Evolutionary conservation across 2,329 filamentous ascomycete species (phyloP).

Genomic region (Trichoderma sp.): DNA sequence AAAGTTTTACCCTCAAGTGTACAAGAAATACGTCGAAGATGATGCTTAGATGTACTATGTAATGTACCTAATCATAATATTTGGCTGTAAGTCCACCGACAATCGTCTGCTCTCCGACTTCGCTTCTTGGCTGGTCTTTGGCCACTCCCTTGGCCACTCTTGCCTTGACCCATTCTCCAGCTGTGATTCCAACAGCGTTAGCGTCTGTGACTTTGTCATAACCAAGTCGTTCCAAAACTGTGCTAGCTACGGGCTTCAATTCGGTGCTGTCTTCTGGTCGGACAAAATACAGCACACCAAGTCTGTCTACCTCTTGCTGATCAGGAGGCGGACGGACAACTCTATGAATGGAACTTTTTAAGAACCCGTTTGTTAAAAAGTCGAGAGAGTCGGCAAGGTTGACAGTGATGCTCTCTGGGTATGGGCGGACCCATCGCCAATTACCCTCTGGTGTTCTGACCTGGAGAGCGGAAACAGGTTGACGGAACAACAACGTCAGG

Average conservation of each 20-base stretch:
- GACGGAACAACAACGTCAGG: not conserved
- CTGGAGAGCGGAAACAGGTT: not conserved
- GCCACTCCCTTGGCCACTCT: conserved; percentile 16
- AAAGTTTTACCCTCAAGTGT: conserved; percentile 50
- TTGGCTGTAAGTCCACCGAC: conserved; percentile 13
- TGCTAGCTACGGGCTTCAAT: conserved; percentile 35
- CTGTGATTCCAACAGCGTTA: conserved; percentile 1
- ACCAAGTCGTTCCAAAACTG: conserved; percentile 36
- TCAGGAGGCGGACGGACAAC: conserved; percentile 46
- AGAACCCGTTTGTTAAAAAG: conserved; percentile 43
- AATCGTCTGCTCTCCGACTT: conserved; percentile 7
- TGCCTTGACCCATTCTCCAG: conserved; percentile 22
- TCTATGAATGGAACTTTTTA: conserved; percentile 47
- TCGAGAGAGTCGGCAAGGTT: not conserved
- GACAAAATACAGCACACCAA: conserved; percentile 49
- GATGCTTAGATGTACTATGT: not conserved
- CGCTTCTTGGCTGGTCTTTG: not conserved
- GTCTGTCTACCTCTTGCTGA: conserved; percentile 46
- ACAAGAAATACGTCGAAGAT: conserved; percentile 49
- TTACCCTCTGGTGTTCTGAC: not conserved
- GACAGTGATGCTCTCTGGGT: not conserved
- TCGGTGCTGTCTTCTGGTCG: conserved; percentile 39
- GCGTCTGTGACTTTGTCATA: conserved; percentile 24
- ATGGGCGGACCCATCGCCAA: not conserved
- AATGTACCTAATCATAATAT: conserved; percentile 16